phyloP scores from a whole-genome alignment of 164 flowering plant species.

The Stephania cephalantha region DNA sequence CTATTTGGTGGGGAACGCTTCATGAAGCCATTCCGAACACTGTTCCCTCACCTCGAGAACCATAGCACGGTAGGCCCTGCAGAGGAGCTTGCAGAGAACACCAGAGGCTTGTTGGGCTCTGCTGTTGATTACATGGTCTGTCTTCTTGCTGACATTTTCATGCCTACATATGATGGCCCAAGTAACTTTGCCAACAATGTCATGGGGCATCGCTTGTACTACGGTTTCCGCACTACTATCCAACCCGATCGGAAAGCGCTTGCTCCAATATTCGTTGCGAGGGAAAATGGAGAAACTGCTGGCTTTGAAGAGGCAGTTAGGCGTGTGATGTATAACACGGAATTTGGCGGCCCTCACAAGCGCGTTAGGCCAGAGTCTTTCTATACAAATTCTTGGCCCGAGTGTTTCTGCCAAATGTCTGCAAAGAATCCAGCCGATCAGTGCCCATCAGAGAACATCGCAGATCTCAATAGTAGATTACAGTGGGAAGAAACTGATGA shows the following conservation, averaged over 20 bases:
- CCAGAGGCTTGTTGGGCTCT: conserved; percentile 73
- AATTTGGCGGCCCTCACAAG: conserved; percentile 89
- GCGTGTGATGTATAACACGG: conserved; percentile 57
- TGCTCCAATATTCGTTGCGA: conserved; percentile 70
- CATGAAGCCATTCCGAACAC: conserved; percentile 78
- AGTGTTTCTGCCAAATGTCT: conserved; percentile 84
- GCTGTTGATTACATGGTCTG: conserved; percentile 99
- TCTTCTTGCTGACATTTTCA: conserved; percentile 86
- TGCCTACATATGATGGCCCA: conserved; percentile 99
- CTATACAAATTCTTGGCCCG: conserved; percentile 97
- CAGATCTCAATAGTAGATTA: conserved; percentile 51
- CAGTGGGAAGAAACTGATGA: conserved; percentile 28
- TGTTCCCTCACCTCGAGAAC: conserved; percentile 85
- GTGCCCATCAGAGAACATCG: conserved; percentile 74
- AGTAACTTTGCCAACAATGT: conserved; percentile 99
- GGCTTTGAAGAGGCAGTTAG: conserved; percentile 83
- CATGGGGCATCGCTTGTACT: conserved; percentile 91
- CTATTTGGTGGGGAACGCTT: conserved; percentile 92
- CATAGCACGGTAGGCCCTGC: conserved; percentile 69
- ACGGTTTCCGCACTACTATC: conserved; percentile 84
- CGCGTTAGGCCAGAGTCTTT: conserved; percentile 86
- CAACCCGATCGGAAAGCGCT: conserved; percentile 88
- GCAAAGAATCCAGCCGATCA: conserved; percentile 60
- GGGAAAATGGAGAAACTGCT: conserved; percentile 59
- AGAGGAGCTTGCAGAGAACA: conserved; percentile 56